phyloP scores from a whole-genome alignment of 139 green algal genomes.

The Volvox reticuliferus region DNA sequence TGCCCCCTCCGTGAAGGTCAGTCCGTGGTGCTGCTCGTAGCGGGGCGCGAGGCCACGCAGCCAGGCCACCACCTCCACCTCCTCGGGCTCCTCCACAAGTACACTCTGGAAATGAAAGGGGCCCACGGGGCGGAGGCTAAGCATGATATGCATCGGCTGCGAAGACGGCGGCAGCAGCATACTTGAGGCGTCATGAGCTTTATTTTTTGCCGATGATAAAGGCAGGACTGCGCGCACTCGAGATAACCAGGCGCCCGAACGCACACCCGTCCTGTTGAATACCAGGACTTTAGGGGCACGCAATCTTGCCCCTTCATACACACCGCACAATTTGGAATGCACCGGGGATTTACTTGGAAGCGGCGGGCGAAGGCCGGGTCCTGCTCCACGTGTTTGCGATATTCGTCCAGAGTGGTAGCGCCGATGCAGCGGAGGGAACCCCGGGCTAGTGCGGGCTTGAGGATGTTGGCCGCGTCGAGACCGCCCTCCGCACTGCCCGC shows the following conservation, averaged over 20 bases:
- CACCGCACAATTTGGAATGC: no score
- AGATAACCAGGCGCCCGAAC: no score
- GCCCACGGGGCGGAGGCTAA: background rate
- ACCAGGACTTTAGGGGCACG: no score
- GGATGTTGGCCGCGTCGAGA: slow-evolving; percentile 85
- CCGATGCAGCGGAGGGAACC: slow-evolving; percentile 81
- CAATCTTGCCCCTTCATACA: no score
- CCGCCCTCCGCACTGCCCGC: slow-evolving; percentile 73
- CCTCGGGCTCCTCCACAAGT: slow-evolving; percentile 82
- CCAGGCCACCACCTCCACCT: slow-evolving; percentile 79
- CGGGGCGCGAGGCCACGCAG: slow-evolving; percentile 80
- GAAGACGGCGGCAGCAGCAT: background rate
- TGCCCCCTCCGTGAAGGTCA: slow-evolving; percentile 76
- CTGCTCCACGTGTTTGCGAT: slow-evolving; percentile 89
- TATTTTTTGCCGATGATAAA: no score
- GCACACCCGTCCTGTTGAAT: no score
- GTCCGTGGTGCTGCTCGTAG: slow-evolving; percentile 89
- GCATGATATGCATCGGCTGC: background rate
- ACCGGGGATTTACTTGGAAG: slow-evolving; percentile 75
- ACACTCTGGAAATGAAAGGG: slow-evolving; percentile 67
- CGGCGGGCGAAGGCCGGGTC: slow-evolving; percentile 88
- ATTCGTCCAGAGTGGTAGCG: slow-evolving; percentile 94
- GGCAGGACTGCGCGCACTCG: no score
- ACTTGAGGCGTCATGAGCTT: no score
- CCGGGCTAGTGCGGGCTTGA: slow-evolving; percentile 88